These are phyloP conservation scores for Collybia mongolica DNA, from an alignment of 768 basidiomycete species.

Conservation along the genomic window DNA sequence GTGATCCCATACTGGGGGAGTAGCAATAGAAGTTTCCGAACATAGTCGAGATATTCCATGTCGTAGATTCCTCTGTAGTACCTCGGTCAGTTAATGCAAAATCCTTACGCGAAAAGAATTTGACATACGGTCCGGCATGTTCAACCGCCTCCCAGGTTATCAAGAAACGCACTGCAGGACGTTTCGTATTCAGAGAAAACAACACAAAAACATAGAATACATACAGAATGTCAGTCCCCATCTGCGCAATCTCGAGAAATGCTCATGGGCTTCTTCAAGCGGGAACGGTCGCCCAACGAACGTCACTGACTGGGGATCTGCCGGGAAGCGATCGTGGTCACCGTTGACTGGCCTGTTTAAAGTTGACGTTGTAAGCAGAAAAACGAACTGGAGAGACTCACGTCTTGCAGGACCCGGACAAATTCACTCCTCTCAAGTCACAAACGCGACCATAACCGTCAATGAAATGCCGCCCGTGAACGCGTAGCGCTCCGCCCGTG, in stretches of 20 bases:
- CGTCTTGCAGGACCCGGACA: constrained; percentile 84
- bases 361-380: neutral
- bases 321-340: constrained; percentile 67
- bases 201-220: constrained; percentile 21
- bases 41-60: constrained; percentile 75
- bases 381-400: constrained; percentile 30
- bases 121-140: constrained; percentile 84
- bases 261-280: constrained; percentile 82
- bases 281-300: constrained; percentile 94
- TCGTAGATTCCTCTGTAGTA: constrained; percentile 76
- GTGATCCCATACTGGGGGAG: constrained; percentile 71
- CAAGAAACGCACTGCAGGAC: constrained; percentile 75
- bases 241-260: constrained; percentile 73
- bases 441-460: constrained; percentile 82
- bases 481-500: constrained; percentile 54
- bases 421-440: constrained; percentile 79
- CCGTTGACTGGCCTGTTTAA: constrained; percentile 62
- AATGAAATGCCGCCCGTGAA: constrained; percentile 78
- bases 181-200: neutral
- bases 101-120: neutral
- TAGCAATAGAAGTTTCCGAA: constrained; percentile 65
- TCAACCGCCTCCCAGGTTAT: constrained; percentile 98
- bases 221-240: constrained; percentile 88
- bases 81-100: constrained; percentile 1
- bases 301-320: constrained; percentile 60